These are phyloP conservation scores for Diaporthe ilicicola DNA, from an alignment of 2,329 filamentous ascomycete species.

Conservation along the genomic window DNA sequence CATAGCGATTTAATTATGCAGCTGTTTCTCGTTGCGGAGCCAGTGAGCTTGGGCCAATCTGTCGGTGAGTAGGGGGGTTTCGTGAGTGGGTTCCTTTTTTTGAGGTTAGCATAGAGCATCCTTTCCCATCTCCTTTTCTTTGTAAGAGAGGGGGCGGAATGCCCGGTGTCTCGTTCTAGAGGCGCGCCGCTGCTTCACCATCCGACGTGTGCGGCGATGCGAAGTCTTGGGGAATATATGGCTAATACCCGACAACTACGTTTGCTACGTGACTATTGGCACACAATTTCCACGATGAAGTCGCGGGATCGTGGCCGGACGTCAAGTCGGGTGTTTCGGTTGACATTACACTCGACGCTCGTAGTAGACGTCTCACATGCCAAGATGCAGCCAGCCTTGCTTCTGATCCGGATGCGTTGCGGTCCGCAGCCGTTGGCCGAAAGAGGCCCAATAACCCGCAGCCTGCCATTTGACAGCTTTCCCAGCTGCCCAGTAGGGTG, in stretches of 20 bases:
- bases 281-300: background rate
- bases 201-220: background rate
- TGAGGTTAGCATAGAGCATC: background rate
- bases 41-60: background rate
- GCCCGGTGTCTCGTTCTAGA: background rate
- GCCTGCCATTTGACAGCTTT: background rate
- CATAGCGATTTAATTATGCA: conserved; percentile 16
- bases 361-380: background rate
- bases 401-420: background rate
- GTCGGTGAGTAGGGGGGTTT: background rate
- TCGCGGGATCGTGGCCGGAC: background rate
- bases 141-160: background rate
- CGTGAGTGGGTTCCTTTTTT: background rate
- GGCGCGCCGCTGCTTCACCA: background rate
- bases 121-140: background rate
- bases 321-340: background rate
- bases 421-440: background rate
- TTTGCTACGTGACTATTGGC: background rate
- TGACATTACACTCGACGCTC: too few species aligned
- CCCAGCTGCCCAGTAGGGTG: background rate
- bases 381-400: background rate
- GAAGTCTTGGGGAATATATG: background rate
- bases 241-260: background rate
- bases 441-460: background rate
- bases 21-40: conserved; percentile 8